Evolutionary conservation across 225 moss, liverwort and hornwort species (phyloP), one percentile per base, ranked within the genome.

Genomic region (Anthoceros angustus): DNA sequence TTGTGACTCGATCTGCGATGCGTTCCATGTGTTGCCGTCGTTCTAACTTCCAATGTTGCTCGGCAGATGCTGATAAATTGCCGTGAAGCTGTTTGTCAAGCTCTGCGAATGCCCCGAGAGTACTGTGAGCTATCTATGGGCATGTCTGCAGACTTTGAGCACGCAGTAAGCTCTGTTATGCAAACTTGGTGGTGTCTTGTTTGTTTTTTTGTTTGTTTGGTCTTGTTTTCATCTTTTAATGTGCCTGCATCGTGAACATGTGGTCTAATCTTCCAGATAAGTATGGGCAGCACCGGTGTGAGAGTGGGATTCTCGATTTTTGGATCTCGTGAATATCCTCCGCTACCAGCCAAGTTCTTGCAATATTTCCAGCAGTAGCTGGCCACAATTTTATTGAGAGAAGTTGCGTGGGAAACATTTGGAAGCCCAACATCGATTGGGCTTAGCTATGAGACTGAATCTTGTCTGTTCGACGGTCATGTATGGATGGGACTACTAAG

Each of bases 91-190:
- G 73, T 86, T 23, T 86, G 89, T 69, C 72, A 79, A 62, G 89
- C 77, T 73, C 89, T 93, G 40, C 72, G 77, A 39, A 73, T 93
- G 75, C 83, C 84, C 66, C 74, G 72, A 62, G 81, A 86, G 25
- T 77, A 87, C 48, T 90, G 82, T 76, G 90, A 93, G 64, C 77
- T 93, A 18, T 93, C 93, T 62, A 93, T 93, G 93, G 93, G 93
- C 76, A 93, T 87, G 93, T 93, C 90, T 20, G 83, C 86, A 62
- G 87, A 93, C 78, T 93, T 93, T 48, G 90, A 93, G 81, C 75
- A 84, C 25, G 87, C 93, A 75, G 92, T 87, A 79, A 68, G 75
- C 66, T 42, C 39, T 62, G 23, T 67, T 23, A 40, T 32, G 16
- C 12, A 26, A 7, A 20, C 6, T 1, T 15, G 8, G 32, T 32